These are phyloP conservation scores for Boletus semigastroideus DNA, from an alignment of 1,284 basidiomycete species.

Conservation along the genomic window DNA sequence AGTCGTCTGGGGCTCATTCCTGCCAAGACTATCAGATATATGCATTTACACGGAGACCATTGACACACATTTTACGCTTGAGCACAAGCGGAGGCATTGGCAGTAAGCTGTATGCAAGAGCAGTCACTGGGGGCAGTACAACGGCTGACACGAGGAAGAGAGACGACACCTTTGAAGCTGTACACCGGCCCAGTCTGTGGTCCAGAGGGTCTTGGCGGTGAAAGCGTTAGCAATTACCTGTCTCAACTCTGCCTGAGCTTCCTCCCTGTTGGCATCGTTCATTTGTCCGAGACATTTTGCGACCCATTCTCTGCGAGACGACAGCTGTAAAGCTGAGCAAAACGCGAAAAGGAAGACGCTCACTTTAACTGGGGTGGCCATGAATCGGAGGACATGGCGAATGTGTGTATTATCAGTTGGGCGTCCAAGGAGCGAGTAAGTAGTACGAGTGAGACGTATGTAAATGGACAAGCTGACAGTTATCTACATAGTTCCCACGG, in stretches of 20 bases:
- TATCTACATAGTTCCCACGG: slow-evolving; percentile 23
- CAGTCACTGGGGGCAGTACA: slow-evolving; percentile 24
- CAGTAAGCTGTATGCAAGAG: slow-evolving; percentile 48
- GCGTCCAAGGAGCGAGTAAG: neutral
- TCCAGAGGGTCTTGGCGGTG: slow-evolving; percentile 77
- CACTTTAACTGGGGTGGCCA: slow-evolving; percentile 68
- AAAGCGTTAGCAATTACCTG: slow-evolving; percentile 86
- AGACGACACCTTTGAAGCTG: slow-evolving; percentile 71
- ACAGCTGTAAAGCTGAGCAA: slow-evolving; percentile 2
- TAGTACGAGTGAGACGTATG: slow-evolving; percentile 3
- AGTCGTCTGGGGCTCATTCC: slow-evolving; percentile 39
- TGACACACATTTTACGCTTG: slow-evolving; percentile 69
- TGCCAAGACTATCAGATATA: slow-evolving; percentile 26
- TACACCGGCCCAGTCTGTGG: slow-evolving; percentile 82
- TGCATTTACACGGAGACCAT: neutral
- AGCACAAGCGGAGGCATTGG: slow-evolving; percentile 57
- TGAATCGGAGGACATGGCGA: slow-evolving; percentile 56
- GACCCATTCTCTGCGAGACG: slow-evolving; percentile 70
- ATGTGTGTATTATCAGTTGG: slow-evolving; percentile 7
- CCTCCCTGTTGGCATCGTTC: slow-evolving; percentile 70
- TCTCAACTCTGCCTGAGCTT: slow-evolving; percentile 80
- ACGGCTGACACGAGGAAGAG: slow-evolving; percentile 1
- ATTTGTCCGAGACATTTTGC: slow-evolving; percentile 80
- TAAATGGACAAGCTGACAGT: slow-evolving; percentile 2
- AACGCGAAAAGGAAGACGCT: slow-evolving; percentile 3